phyloP scores from a whole-genome alignment of 176 grass and related monocot species.

The Avena insularis region DNA sequence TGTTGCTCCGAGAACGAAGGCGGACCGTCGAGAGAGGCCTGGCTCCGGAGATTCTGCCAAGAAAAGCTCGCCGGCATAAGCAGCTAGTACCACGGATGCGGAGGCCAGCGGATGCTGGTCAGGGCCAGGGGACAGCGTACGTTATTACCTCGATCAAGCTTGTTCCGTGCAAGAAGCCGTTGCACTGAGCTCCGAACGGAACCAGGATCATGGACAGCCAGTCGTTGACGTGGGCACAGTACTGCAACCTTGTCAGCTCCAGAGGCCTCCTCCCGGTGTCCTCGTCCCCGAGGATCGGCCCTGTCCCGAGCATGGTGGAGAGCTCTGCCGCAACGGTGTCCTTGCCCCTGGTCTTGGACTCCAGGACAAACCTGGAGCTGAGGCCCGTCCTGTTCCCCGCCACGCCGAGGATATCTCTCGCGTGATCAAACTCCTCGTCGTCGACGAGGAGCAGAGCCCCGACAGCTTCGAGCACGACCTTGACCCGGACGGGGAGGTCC shows the following conservation, averaged over 20 bases:
- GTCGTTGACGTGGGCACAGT: slow-evolving; percentile 59
- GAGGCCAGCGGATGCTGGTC: background rate
- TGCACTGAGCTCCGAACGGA: slow-evolving; percentile 78
- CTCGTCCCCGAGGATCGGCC: slow-evolving; percentile 36
- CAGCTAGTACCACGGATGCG: background rate
- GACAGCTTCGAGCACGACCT: slow-evolving; percentile 42
- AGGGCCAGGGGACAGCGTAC: background rate
- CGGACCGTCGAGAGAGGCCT: slow-evolving; percentile 45
- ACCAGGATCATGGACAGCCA: slow-evolving; percentile 60
- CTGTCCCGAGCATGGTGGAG: slow-evolving; percentile 31
- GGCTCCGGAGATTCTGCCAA: slow-evolving; percentile 48
- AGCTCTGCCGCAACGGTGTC: slow-evolving; percentile 82
- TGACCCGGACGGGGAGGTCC: slow-evolving; percentile 38
- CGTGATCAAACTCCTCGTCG: slow-evolving; percentile 4
- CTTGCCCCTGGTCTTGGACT: slow-evolving; percentile 69
- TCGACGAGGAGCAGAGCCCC: slow-evolving; percentile 49
- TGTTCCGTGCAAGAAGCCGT: slow-evolving; percentile 50
- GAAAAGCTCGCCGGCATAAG: slow-evolving; percentile 18
- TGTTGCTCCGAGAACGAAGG: slow-evolving; percentile 56
- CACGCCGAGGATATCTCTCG: slow-evolving; percentile 33
- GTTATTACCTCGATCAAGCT: slow-evolving; percentile 62
- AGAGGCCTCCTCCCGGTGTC: slow-evolving; percentile 61
- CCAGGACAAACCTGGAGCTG: slow-evolving; percentile 71
- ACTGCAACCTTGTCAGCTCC: slow-evolving; percentile 76
- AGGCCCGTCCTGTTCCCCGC: slow-evolving; percentile 59